These are phyloP conservation scores for Pseudonitzschia delicatissima DNA, from an alignment of 108 stramenopile species.

Conservation along the genomic window DNA sequence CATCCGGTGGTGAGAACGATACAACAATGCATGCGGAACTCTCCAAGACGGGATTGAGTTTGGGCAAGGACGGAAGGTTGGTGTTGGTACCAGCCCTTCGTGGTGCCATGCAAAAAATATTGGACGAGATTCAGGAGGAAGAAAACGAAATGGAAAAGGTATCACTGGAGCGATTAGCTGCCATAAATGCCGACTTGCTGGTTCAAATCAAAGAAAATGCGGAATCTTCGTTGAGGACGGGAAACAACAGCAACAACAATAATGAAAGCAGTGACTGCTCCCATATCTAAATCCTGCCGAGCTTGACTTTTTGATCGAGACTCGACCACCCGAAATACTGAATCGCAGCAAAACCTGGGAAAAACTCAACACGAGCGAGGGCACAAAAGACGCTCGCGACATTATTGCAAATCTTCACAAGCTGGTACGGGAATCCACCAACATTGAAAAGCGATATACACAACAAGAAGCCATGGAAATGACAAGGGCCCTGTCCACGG, in stretches of 20 bases:
- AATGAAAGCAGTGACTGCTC: not conserved
- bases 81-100: conserved; percentile 46
- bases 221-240: conserved; percentile 38
- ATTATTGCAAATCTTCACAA: conserved; percentile 51
- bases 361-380: conserved; percentile 50
- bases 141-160: conserved; percentile 82
- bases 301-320: conserved; percentile 41
- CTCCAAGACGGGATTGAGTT: conserved; percentile 40
- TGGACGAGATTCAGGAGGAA: conserved; percentile 78
- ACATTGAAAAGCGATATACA: conserved; percentile 34
- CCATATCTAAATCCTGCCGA: conserved; percentile 18
- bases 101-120: conserved; percentile 71
- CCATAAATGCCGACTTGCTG: conserved; percentile 73
- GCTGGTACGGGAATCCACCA: conserved; percentile 42
- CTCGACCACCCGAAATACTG: conserved; percentile 31
- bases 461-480: conserved; percentile 44
- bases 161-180: conserved; percentile 77
- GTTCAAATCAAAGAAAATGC: conserved; percentile 70
- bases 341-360: conserved; percentile 56
- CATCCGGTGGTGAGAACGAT: not conserved
- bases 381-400: conserved; percentile 53
- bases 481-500: conserved; percentile 38
- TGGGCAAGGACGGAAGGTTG: conserved; percentile 58
- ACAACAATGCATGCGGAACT: not conserved
- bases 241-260: conserved; percentile 1